These are phyloP conservation scores for Datisca glomerata DNA, from an alignment of 306 rosid genomes.

Conservation along the genomic window DNA sequence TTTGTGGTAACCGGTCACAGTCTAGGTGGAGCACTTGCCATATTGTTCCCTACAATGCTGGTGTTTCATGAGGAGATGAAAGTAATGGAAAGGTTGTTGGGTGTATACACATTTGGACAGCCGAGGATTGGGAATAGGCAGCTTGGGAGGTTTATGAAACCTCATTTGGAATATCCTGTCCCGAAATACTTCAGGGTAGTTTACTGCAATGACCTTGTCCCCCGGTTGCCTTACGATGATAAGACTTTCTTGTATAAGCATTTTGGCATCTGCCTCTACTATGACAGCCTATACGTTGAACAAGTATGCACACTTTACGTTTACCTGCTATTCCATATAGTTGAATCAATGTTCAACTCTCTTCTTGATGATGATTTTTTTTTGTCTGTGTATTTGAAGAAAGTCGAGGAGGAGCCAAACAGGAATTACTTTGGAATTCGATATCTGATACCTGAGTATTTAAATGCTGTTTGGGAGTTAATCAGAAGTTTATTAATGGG, in stretches of 20 bases:
- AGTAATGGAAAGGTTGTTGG: conserved; percentile 44
- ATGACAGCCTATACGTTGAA: conserved; percentile 40
- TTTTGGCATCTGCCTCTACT: conserved; percentile 68
- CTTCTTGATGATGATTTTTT: background rate
- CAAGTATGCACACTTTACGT: conserved; percentile 21
- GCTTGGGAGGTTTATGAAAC: conserved; percentile 55
- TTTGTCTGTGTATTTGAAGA: conserved; percentile 24
- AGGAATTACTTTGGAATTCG: conserved; percentile 42
- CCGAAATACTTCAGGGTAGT: conserved; percentile 64
- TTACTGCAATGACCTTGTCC: conserved; percentile 71
- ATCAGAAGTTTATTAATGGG: conserved; percentile 45
- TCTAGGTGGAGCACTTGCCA: conserved; percentile 70
- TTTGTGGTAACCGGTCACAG: conserved; percentile 74
- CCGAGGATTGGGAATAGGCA: conserved; percentile 54
- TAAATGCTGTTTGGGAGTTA: conserved; percentile 70
- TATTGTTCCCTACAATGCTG: conserved; percentile 52
- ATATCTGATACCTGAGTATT: conserved; percentile 25
- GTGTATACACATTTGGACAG: conserved; percentile 72
- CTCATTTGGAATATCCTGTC: conserved; percentile 27
- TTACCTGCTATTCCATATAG: background rate
- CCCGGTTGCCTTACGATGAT: conserved; percentile 68
- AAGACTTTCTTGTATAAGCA: conserved; percentile 55
- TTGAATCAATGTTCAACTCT: background rate
- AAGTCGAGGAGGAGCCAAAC: conserved; percentile 55
- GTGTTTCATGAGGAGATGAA: conserved; percentile 45